Percentiles rank a stretch among this genome's conserved stretches.
Evolutionary conservation across 129 eudicot genomes (phyloP).

Genomic region (Tagetes patula): DNA sequence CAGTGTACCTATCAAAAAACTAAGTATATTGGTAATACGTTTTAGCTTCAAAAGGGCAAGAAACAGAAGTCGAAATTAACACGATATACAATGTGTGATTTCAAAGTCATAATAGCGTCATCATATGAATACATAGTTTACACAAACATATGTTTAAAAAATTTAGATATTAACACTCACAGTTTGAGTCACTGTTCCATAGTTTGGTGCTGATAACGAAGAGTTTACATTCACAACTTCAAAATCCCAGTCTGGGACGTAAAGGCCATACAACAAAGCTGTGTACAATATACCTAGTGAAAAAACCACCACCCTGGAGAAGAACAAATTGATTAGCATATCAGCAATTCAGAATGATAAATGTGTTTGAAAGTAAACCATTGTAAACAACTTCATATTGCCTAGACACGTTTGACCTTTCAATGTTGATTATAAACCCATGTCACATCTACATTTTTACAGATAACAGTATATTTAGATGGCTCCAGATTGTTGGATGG

Average conservation of each 20-base stretch:
- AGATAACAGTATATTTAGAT: background rate
- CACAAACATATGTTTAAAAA: conserved; percentile 2
- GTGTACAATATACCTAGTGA: conserved; percentile 50
- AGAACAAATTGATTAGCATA: conserved; percentile 21
- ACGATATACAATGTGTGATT: conserved; percentile 1
- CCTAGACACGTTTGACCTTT: background rate
- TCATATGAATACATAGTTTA: conserved; percentile 2
- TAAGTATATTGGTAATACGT: background rate
- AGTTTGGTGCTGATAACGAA: conserved; percentile 23
- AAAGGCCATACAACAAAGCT: conserved; percentile 78
- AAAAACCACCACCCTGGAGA: conserved; percentile 46
- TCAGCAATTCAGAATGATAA: background rate
- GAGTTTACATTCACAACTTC: conserved; percentile 40
- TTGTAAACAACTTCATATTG: background rate
- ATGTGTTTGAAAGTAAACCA: conserved; percentile 11
- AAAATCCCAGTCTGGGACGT: conserved; percentile 83
- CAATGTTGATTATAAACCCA: conserved; percentile 17
- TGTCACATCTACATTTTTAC: conserved; percentile 9
- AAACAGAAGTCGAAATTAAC: background rate
- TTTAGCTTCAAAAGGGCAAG: conserved; percentile 8
- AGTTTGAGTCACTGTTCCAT: conserved; percentile 43
- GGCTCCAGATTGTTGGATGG: conserved; percentile 13
- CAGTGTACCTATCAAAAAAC: conserved; percentile 58
- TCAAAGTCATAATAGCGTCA: background rate
- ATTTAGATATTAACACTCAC: conserved; percentile 41